A percentile compares a stretch with the other conserved stretches of the same genome.
These are phyloP conservation scores for Sugiyamaella mastotermitis DNA, from an alignment of 805 yeast genomes.

Conservation along the genomic window DNA sequence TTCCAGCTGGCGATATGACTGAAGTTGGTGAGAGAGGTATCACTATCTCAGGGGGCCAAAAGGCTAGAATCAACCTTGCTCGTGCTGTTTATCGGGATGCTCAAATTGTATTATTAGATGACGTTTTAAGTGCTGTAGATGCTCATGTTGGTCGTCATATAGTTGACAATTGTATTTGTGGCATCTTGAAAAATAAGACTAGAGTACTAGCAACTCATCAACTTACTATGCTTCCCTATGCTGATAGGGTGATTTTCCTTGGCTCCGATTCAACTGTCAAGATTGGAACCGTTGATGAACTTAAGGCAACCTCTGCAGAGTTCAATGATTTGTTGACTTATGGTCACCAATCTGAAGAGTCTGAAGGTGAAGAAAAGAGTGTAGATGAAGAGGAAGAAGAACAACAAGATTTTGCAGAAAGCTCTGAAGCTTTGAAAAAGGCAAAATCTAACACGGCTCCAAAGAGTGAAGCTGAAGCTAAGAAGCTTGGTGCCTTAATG, in stretches of 20 bases:
- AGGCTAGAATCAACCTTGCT: constrained; percentile 78
- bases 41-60: constrained; percentile 86
- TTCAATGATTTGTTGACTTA: constrained; percentile 39
- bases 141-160: constrained; percentile 78
- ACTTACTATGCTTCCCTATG: constrained; percentile 59
- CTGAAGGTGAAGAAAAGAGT: constrained; percentile 12
- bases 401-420: constrained; percentile 13
- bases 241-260: constrained; percentile 64
- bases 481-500: constrained; percentile 23
- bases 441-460: constrained; percentile 10
- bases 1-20: constrained; percentile 71
- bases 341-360: constrained; percentile 10
- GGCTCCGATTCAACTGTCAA: constrained; percentile 53
- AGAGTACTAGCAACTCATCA: constrained; percentile 82
- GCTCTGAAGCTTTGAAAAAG: constrained; percentile 13
- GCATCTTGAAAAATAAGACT: constrained; percentile 52
- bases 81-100: constrained; percentile 67
- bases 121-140: constrained; percentile 83
- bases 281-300: constrained; percentile 54
- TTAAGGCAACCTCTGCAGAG: constrained; percentile 38
- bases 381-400: constrained; percentile 19
- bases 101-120: constrained; percentile 68
- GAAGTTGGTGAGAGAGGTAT: constrained; percentile 90
- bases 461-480: constrained; percentile 21
- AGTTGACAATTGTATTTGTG: constrained; percentile 61